A percentile compares a stretch with the other conserved stretches of the same genome.
Evolutionary conservation across 2,329 filamentous ascomycete species (phyloP).

Genomic region (Leptographium flavum): DNA sequence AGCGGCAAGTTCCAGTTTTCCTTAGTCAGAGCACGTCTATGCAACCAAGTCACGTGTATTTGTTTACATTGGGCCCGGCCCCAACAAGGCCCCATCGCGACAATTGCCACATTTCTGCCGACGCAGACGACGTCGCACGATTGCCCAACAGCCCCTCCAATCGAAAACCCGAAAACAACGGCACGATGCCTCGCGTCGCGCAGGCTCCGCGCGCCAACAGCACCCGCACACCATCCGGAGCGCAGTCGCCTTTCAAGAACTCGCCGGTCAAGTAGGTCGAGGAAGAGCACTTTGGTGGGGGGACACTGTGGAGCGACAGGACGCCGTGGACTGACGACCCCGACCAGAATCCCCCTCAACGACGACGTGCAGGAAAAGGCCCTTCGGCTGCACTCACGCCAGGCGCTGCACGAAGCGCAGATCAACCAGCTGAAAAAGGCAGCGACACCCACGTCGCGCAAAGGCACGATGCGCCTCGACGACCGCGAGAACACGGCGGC

Average conservation of each 20-base stretch:
- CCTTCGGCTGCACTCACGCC: slow-evolving; percentile 70
- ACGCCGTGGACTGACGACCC: too few species aligned
- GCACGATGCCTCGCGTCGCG: slow-evolving; percentile 43
- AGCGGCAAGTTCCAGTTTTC: too few species aligned
- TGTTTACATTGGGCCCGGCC: slow-evolving; percentile 15
- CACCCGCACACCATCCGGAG: slow-evolving; percentile 15
- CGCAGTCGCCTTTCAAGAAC: slow-evolving; percentile 41
- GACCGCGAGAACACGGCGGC: slow-evolving; percentile 39
- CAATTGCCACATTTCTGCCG: background rate
- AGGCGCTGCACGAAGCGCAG: slow-evolving; percentile 78
- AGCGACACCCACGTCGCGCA: slow-evolving; percentile 54
- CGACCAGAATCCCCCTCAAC: slow-evolving; percentile 84
- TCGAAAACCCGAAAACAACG: slow-evolving; percentile 11
- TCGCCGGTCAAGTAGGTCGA: slow-evolving; percentile 38
- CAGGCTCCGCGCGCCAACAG: slow-evolving; percentile 36
- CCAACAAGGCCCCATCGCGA: slow-evolving; percentile 8
- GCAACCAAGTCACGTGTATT: slow-evolving; percentile 9
- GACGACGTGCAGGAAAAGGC: slow-evolving; percentile 91
- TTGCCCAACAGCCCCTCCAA: background rate
- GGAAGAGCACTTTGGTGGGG: background rate
- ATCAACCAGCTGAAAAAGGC: slow-evolving; percentile 84
- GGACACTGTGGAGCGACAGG: too few species aligned
- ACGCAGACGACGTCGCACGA: background rate
- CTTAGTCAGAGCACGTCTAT: too few species aligned
- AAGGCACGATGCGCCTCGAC: slow-evolving; percentile 39